A percentile compares a stretch with the other conserved stretches of the same genome.
These are phyloP conservation scores for Adenanthera pavonina DNA, from an alignment of 306 rosid species.

Conservation along the genomic window DNA sequence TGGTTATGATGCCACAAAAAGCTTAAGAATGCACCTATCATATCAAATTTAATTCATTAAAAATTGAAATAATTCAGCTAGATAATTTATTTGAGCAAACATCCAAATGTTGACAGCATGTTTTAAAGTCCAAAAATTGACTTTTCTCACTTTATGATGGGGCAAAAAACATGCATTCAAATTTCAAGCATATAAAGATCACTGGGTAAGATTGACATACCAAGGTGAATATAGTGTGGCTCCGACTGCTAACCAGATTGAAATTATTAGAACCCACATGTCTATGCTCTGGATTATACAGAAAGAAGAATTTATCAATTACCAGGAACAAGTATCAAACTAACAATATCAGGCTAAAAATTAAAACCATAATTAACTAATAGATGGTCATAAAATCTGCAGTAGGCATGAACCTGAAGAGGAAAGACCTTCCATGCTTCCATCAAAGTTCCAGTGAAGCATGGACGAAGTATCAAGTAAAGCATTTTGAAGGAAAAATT, in stretches of 20 bases:
- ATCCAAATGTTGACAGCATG: conserved; percentile 26
- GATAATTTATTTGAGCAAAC: conserved; percentile 22
- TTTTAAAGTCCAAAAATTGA: not conserved
- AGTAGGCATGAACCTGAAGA: conserved; percentile 17
- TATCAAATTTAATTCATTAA: not conserved
- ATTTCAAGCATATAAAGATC: conserved; percentile 32
- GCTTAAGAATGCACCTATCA: not conserved
- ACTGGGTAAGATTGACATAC: conserved; percentile 47
- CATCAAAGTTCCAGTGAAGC: not conserved
- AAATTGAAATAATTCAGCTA: not conserved
- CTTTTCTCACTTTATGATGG: not conserved
- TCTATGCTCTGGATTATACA: conserved; percentile 73
- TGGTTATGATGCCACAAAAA: conserved; percentile 19
- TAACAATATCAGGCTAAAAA: conserved; percentile 21
- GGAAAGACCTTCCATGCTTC: conserved; percentile 22
- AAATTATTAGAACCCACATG: conserved; percentile 93
- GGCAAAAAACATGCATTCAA: conserved; percentile 17
- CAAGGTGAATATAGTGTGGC: conserved; percentile 92
- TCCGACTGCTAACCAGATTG: conserved; percentile 89
- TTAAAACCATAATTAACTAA: conserved; percentile 12
- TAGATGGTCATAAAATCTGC: conserved; percentile 14
- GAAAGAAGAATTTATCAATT: conserved; percentile 33
- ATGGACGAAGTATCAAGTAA: conserved; percentile 15
- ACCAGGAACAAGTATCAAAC: conserved; percentile 29
- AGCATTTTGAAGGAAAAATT: conserved; percentile 21